Percentiles rank a stretch among this genome's conserved stretches.
These are phyloP conservation scores for Trypanosoma melophagium DNA, from an alignment of 208 protist species.

Conservation along the genomic window DNA sequence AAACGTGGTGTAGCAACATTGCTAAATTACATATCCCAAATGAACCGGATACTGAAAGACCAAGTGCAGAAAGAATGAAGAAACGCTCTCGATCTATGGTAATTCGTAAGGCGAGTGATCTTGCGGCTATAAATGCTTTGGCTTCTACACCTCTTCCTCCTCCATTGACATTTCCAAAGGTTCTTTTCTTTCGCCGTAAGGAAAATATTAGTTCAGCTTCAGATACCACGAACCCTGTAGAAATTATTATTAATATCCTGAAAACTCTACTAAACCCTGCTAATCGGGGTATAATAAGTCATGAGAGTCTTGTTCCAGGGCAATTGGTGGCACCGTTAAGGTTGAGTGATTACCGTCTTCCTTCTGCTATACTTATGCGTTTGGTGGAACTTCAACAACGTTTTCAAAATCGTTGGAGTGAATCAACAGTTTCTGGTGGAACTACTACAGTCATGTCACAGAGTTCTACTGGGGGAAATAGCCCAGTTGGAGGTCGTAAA, in stretches of 20 bases:
- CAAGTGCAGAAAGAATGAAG: constrained; percentile 7
- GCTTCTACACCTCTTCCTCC: neutral
- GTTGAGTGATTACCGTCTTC: constrained; percentile 64
- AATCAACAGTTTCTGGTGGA: neutral
- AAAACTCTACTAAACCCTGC: constrained; percentile 15
- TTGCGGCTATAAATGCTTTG: neutral
- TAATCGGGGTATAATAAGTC: constrained; percentile 29
- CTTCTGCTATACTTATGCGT: constrained; percentile 27
- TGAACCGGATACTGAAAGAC: constrained; percentile 11
- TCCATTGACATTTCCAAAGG: constrained; percentile 46
- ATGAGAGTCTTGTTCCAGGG: constrained; percentile 46
- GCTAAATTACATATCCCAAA: constrained; percentile 1
- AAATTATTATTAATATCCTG: constrained; percentile 22
- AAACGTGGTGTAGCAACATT: constrained; percentile 40
- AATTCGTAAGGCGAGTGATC: constrained; percentile 23
- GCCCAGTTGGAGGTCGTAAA: neutral
- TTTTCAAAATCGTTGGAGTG: constrained; percentile 25
- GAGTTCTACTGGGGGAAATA: too few species aligned
- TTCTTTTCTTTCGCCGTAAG: constrained; percentile 64
- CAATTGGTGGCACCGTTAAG: constrained; percentile 59
- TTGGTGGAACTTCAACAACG: constrained; percentile 42
- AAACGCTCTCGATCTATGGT: constrained; percentile 11
- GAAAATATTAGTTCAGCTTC: constrained; percentile 32
- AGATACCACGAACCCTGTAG: constrained; percentile 9
- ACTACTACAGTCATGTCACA: neutral